Evolutionary conservation across 176 grass and related monocot genomes (phyloP).

Genomic region (Carex cristatella): DNA sequence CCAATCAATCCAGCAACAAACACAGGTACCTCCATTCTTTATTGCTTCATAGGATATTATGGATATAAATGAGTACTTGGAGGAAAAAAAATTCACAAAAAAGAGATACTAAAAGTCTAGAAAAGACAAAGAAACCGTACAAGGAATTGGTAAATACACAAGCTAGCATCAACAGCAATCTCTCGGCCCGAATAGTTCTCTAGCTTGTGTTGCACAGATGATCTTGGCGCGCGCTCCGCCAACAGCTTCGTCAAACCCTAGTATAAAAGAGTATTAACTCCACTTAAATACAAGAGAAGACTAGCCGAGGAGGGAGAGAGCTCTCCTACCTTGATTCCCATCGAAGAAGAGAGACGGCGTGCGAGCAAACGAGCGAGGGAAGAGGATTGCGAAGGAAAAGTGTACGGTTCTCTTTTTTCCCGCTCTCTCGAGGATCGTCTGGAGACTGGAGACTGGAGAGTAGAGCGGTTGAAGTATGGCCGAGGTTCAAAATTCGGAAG

Average conservation of each 20-base stretch:
- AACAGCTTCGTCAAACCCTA: conserved; percentile 95
- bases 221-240: conserved; percentile 57
- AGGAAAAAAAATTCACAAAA: not conserved
- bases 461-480: no score
- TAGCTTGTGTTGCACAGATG: conserved; percentile 42
- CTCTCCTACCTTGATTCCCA: conserved; percentile 80
- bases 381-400: not conserved
- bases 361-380: not conserved
- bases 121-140: conserved; percentile 22
- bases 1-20: not conserved
- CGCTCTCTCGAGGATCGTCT: not conserved
- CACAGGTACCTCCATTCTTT: not conserved
- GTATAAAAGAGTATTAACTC: not conserved
- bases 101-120: not conserved
- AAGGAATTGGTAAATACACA: conserved; percentile 93
- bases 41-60: not conserved
- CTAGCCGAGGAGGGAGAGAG: not conserved
- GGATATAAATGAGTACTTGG: not conserved
- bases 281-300: not conserved
- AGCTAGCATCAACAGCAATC: conserved; percentile 78
- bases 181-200: conserved; percentile 69
- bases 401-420: not conserved
- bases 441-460: no score
- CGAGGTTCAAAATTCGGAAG: no score
- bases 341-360: not conserved